Base-by-base conservation (phyloP, 164 flowering plant species). In the Protea cynaroides region DNA sequence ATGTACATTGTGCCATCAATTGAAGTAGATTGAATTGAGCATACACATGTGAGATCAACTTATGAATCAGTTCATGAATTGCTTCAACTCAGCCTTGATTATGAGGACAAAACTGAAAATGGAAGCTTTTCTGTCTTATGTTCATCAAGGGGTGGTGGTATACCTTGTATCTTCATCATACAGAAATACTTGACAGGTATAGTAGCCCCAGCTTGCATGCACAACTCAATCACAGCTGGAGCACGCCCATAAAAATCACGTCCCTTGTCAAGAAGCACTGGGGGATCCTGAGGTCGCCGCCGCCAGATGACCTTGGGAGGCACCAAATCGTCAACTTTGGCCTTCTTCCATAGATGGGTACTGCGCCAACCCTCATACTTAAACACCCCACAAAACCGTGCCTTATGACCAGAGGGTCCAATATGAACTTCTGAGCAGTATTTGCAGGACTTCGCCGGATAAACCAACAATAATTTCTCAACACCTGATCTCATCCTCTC, bases 341-440 rank as follows among this genome's bases (percentile, higher is more conserved):
- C 99, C 72, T 75, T 88, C 86, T 79, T 64, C 99, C 99, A 91
- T 19, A 84, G 81, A 68, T 91, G 97, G 21, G 73, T 7, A 10
- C 99, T 96, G 44, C 80, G 81, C 88, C 91, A 88, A 62, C 73
- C 76, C 71, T 91, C 85, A 67, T 73, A 75, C 75, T 88, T 89
- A 58, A 89, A 91, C 19, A 86, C 79, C 34, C 99, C 96, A 77
- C 96, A 91, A 46, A 82, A 84, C 47, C 97, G 81, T 43, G 92
- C 94, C 69, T 78, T 85, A 68, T 91, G 96, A 19, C 99, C 96
- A 14, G 90, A 86, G 40, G 85, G 87, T 34, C 99, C 97, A 43
- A 94, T 78, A 70, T 94, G 97, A 74, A 92, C 96, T 79, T 94
- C 99, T 3, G 82, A 79, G 65, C 99, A 94, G 66, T 89, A 43